Base-by-base conservation (phyloP, 768 basidiomycete species). In the Phylloporus sp. region DNA sequence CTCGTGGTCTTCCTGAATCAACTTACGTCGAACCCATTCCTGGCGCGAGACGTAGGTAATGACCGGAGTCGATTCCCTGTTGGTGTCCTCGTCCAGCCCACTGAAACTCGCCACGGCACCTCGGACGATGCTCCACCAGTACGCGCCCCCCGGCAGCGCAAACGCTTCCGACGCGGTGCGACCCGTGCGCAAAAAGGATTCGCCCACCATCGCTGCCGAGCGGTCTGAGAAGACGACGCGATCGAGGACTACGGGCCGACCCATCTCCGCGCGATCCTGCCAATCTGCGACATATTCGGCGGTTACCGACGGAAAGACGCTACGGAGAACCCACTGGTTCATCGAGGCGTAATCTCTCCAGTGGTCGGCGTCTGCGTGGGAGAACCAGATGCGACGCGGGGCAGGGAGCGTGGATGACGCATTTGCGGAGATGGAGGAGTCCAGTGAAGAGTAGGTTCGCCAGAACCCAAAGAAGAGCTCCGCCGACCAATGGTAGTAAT, bases 41-140 rank as follows among this genome's bases (percentile, higher is more conserved):
- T 97, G 93, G 5, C 93, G 77, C 9, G 86, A 90, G 49, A 96
- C 78, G 58, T 97, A 97, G 10, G 93, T 95, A 68, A 97, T 91
- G 21, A 97, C 93, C 0, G 85, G 86, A 39, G 57, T 80, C 34
- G 75, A 78, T 11, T 72, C 75, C n/a, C 66, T 63, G 1, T 74
- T 76, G 10, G 69, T 58, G 15, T 67, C 60, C 15, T 67, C 60
- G 27, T 76, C 71, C 21, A 84, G 56, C 3, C 86, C 87, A 10
- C 86, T 78, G 56, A 87, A 85, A 50, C 78, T 74, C 42, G 89
- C 72, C 21, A 92, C 79, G 43, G 82, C 84, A 59, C 80, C 78
- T 37, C 90, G 74, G 44, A 89, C 72, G 0, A 87, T 78, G 55
- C 74, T 74, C 90, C 91, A 97, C 93, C 93, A 97, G 61, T 87